These are phyloP conservation scores for Neocucurbitaria cava DNA, from an alignment of 2,329 filamentous ascomycete genomes.

Conservation along the genomic window DNA sequence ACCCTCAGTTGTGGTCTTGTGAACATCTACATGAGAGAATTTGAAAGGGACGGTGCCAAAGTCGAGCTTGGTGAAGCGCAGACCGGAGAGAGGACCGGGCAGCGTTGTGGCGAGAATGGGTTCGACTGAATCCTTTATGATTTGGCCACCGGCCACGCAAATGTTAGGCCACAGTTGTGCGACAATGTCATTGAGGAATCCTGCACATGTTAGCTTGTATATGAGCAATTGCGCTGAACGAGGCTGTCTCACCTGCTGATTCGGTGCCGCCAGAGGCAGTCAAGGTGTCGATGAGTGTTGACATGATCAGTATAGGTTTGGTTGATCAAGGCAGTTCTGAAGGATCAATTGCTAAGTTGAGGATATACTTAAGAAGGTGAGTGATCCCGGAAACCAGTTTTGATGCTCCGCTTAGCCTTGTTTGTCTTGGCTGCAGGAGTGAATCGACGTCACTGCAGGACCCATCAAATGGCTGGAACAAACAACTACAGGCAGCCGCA, in stretches of 20 bases:
- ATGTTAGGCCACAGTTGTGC: constrained; percentile 60
- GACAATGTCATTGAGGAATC: constrained; percentile 59
- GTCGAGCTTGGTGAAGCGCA: constrained; percentile 57
- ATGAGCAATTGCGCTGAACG: background rate
- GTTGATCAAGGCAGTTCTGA: no score
- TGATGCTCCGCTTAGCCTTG: constrained; percentile 1
- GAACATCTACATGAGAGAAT: constrained; percentile 54
- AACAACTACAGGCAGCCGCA: background rate
- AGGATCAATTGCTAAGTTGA: background rate
- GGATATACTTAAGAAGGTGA: background rate
- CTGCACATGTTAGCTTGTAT: constrained; percentile 21
- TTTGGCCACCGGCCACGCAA: constrained; percentile 52
- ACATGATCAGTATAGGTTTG: constrained; percentile 12
- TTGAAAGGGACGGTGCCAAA: constrained; percentile 53
- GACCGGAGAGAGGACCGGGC: constrained; percentile 52
- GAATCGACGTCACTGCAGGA: constrained; percentile 13
- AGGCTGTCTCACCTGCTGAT: constrained; percentile 42
- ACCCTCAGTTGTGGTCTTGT: constrained; percentile 53
- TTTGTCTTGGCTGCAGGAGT: constrained; percentile 12
- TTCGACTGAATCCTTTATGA: constrained; percentile 57
- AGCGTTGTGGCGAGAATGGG: constrained; percentile 58
- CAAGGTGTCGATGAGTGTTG: constrained; percentile 49
- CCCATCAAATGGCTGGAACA: background rate
- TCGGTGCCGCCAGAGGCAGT: constrained; percentile 53
- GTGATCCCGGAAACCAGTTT: constrained; percentile 5